Conservation (phyloP, 73 alveolate genomes). For the Symbiodinium natans region DNA sequence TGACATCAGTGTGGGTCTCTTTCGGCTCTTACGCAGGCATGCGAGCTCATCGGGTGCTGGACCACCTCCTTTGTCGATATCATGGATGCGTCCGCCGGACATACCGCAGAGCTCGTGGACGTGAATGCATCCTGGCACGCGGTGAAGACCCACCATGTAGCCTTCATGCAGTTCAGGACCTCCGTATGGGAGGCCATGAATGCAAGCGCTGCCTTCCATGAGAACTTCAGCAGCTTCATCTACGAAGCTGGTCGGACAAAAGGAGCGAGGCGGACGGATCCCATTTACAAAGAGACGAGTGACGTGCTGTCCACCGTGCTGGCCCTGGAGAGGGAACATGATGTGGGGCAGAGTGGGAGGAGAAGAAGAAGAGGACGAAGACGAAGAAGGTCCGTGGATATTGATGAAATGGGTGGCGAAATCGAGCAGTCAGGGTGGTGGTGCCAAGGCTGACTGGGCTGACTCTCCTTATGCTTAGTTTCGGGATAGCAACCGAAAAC, state of each 20-base stretch:
- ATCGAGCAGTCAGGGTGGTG: neutral
- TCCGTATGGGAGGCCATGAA: constrained; percentile 16
- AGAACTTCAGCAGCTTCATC: constrained; percentile 1
- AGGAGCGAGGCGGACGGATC: neutral
- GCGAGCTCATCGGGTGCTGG: constrained; percentile 13
- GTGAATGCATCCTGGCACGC: constrained; percentile 29
- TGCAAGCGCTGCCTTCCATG: constrained; percentile 3
- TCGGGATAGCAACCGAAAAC: too few relatives aligned
- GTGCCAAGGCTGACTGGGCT: neutral
- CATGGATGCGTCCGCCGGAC: constrained; percentile 36
- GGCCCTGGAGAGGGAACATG: neutral
- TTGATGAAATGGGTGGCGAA: neutral
- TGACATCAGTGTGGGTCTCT: too few relatives aligned
- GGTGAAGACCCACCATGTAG: constrained; percentile 10
- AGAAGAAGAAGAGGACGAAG: neutral
- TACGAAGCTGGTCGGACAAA: neutral
- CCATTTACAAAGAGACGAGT: constrained; percentile 1
- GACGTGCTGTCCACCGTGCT: constrained; percentile 23
- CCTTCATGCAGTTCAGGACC: constrained; percentile 18
- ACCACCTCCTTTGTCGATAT: constrained; percentile 10
- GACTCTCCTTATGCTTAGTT: neutral
- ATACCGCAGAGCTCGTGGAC: neutral
- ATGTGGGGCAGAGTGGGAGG: neutral
- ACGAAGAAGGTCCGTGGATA: neutral
- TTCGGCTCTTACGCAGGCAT: neutral